Evolutionary conservation across 2,329 filamentous ascomycete species (phyloP).

Genomic region (Mycosphaerelloides madeirae): DNA sequence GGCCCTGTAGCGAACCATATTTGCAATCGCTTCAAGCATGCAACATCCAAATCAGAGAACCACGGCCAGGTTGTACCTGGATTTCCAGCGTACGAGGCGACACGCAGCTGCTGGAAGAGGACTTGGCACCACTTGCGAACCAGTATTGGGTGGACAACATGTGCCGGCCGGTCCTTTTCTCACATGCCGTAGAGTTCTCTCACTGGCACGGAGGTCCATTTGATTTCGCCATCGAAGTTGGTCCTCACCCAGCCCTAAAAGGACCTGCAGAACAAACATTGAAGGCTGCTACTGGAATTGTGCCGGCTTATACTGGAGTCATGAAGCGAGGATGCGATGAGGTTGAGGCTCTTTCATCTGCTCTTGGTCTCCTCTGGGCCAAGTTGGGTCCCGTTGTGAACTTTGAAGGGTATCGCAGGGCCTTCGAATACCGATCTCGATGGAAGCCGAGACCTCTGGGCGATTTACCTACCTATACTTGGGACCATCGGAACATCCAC

Average conservation of each 20-base stretch:
- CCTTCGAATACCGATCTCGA: constrained; percentile 8
- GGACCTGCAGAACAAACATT: constrained; percentile 38
- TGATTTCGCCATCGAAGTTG: constrained; percentile 42
- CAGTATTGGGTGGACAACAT: constrained; percentile 48
- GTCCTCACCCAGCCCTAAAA: constrained; percentile 45
- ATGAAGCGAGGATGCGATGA: constrained; percentile 26
- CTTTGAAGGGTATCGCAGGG: constrained; percentile 13
- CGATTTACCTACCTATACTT: constrained; percentile 11
- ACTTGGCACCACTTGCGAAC: constrained; percentile 16
- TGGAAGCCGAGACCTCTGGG: constrained; percentile 1
- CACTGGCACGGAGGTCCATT: constrained; percentile 11
- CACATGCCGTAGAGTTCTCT: constrained; percentile 34
- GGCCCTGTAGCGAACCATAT: constrained; percentile 16
- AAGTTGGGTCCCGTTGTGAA: constrained; percentile 11
- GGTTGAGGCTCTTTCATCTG: constrained; percentile 20
- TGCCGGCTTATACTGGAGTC: constrained; percentile 12
- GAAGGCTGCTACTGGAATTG: constrained; percentile 17
- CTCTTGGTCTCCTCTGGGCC: constrained; percentile 15
- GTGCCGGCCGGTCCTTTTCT: constrained; percentile 42
- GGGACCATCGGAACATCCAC: constrained; percentile 12
- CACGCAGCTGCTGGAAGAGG: constrained; percentile 21
- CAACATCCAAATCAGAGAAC: constrained; percentile 8
- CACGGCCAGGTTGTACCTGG: constrained; percentile 17
- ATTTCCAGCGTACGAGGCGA: constrained; percentile 18
- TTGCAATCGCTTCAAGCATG: constrained; percentile 13